These are phyloP conservation scores for Leucosporidium creatinivorum DNA, from an alignment of 768 basidiomycete genomes.

Conservation along the genomic window DNA sequence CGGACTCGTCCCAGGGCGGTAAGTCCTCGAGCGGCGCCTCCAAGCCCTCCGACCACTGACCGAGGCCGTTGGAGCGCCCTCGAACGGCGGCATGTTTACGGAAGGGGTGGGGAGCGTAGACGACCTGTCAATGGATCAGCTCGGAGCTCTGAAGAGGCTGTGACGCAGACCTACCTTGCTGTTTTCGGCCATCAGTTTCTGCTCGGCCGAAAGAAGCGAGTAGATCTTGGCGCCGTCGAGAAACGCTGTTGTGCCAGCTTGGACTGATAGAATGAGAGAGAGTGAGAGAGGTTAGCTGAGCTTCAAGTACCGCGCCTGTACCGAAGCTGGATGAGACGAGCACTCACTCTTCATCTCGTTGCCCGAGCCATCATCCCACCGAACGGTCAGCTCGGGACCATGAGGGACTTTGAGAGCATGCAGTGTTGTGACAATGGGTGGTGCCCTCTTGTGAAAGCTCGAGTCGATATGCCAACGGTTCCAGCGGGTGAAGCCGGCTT, in stretches of 20 bases:
- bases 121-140: not conserved
- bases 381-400: not conserved
- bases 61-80: slow-evolving; percentile 2
- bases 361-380: slow-evolving; percentile 5
- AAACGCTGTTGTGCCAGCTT: not conserved
- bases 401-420: not conserved
- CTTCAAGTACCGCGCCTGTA: no score
- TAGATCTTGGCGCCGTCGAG: not conserved
- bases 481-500: no score
- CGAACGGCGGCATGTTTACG: not conserved
- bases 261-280: not conserved
- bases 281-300: no score
- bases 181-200: not conserved
- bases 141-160: no score
- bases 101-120: slow-evolving; percentile 10
- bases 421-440: slow-evolving; percentile 1
- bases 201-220: not conserved
- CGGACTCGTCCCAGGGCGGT: not conserved
- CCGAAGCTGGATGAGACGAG: no score
- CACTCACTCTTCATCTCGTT: not conserved
- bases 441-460: no score
- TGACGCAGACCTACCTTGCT: not conserved
- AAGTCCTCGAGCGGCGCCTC: slow-evolving; percentile 4
- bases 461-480: no score
- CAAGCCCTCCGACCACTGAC: not conserved